These are phyloP conservation scores for Colletotrichum sp. DNA, from an alignment of 2,329 filamentous ascomycete genomes.

Conservation along the genomic window DNA sequence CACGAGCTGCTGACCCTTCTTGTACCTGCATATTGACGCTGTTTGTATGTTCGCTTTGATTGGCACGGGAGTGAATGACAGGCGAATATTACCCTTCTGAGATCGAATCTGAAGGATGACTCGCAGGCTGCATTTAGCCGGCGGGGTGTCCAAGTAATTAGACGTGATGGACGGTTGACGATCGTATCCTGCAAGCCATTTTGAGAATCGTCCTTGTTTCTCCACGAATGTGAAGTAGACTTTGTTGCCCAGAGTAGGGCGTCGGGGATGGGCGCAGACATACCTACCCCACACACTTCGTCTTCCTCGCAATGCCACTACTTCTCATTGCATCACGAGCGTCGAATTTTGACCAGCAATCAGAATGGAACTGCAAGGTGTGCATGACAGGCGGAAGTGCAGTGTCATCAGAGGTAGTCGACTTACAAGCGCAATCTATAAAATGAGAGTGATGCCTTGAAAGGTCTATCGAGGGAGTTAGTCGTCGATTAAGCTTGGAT, in stretches of 20 bases:
- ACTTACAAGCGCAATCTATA: background rate
- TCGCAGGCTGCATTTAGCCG: background rate
- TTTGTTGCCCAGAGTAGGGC: background rate
- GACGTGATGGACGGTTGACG: background rate
- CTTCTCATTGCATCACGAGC: background rate
- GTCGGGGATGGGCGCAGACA: background rate
- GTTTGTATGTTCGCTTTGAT: background rate
- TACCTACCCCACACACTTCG: background rate
- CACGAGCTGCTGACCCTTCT: background rate
- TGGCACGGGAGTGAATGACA: background rate
- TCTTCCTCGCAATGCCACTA: background rate
- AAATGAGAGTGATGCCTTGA: background rate
- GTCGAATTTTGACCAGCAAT: background rate
- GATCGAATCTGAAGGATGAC: background rate
- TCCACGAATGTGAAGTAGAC: background rate
- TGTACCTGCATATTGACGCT: background rate
- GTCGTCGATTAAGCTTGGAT: background rate
- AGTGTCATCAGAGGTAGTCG: background rate
- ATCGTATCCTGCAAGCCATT: background rate
- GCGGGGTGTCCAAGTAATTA: background rate
- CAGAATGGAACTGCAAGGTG: background rate
- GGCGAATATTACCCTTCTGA: background rate
- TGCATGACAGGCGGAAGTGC: background rate
- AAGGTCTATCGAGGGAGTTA: background rate
- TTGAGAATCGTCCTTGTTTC: background rate